These are phyloP conservation scores for Eremothecium sinecaudum DNA, from an alignment of 1,139 yeast genomes.

Conservation along the genomic window DNA sequence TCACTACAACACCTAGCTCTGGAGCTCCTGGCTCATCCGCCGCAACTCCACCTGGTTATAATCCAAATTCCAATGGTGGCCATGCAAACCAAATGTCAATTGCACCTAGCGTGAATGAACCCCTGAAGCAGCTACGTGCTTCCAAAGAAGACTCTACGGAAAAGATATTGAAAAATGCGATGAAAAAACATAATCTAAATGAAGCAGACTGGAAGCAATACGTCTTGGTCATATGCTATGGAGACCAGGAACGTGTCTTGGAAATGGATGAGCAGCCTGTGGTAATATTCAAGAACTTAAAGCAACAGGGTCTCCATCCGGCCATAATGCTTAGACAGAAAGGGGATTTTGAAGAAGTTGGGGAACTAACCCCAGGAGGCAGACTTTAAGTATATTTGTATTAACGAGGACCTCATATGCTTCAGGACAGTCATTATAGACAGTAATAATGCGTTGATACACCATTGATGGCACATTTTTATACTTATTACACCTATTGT, in stretches of 20 bases:
- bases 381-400: slow-evolving; percentile 18
- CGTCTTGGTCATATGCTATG: slow-evolving; percentile 82
- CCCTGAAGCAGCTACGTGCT: slow-evolving; percentile 77
- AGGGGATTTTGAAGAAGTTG: slow-evolving; percentile 39
- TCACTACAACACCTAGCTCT: neutral
- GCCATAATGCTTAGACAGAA: slow-evolving; percentile 86
- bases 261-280: slow-evolving; percentile 86
- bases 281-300: slow-evolving; percentile 75
- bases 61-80: neutral
- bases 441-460: too few species aligned
- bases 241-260: slow-evolving; percentile 78
- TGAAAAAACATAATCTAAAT: slow-evolving; percentile 73
- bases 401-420: too few species aligned
- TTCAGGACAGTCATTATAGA: too few species aligned
- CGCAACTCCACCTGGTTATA: slow-evolving; percentile 1
- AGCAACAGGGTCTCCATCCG: slow-evolving; percentile 81
- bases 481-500: neutral
- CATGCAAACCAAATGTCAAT: slow-evolving; percentile 1
- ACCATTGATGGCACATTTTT: too few species aligned
- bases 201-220: slow-evolving; percentile 83
- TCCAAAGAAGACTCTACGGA: slow-evolving; percentile 89
- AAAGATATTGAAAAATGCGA: slow-evolving; percentile 79
- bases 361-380: slow-evolving; percentile 28
- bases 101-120: slow-evolving; percentile 37
- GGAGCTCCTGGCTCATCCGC: slow-evolving; percentile 4